These are phyloP conservation scores for Saposhnikovia divaricata DNA, from an alignment of 129 eudicot species.

Conservation along the genomic window DNA sequence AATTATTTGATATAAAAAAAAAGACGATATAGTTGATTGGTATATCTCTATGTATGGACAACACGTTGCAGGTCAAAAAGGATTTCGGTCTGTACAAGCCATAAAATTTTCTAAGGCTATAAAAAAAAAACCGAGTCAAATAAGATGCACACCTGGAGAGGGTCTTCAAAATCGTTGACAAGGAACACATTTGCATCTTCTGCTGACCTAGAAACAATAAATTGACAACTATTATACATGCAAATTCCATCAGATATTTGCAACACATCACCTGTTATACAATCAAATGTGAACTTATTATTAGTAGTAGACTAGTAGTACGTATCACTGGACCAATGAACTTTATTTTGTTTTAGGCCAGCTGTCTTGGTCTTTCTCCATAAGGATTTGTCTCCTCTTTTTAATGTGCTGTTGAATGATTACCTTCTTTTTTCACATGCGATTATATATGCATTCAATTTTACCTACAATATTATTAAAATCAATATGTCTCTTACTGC, in stretches of 20 bases:
- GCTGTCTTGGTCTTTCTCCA: neutral
- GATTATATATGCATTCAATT: too few species aligned
- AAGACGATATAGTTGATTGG: neutral
- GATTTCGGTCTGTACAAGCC: neutral
- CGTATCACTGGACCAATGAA: too few species aligned
- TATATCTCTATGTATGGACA: neutral
- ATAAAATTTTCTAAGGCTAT: neutral
- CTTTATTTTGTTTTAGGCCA: neutral
- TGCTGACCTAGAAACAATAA: slow-evolving; percentile 58
- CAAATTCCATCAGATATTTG: slow-evolving; percentile 2
- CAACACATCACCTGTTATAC: neutral
- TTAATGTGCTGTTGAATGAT: neutral
- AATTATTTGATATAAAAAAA: neutral
- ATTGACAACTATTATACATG: slow-evolving; percentile 10
- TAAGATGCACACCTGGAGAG: slow-evolving; percentile 66
- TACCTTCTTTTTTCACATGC: neutral
- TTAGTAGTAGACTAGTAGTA: neutral
- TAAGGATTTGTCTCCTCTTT: neutral
- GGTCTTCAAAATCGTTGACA: slow-evolving; percentile 91
- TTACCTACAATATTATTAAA: neutral
- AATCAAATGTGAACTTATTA: neutral
- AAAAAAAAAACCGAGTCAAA: neutral
- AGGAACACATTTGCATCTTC: slow-evolving; percentile 92
- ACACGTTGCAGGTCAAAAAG: neutral
- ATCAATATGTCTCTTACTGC: neutral